A percentile compares a stretch with the other conserved stretches of the same genome.
Evolutionary conservation across 73 alveolate genomes (phyloP).

Genomic region (Urostyla sp.): DNA sequence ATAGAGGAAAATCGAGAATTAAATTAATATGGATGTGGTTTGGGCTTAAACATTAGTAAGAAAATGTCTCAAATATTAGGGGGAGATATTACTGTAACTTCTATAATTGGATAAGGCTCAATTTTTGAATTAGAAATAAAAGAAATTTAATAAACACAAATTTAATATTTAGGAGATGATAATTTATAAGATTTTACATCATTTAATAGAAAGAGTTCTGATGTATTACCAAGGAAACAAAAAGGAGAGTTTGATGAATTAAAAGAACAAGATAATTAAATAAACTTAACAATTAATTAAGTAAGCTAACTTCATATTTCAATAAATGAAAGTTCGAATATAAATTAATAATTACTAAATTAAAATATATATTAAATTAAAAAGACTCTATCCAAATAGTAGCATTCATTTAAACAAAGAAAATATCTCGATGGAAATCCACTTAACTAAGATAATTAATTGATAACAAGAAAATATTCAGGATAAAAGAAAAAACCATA

Average conservation of each 20-base stretch:
- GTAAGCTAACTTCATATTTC: no score
- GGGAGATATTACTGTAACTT: slow-evolving; percentile 17
- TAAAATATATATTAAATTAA: no score
- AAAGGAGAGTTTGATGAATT: no score
- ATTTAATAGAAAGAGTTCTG: neutral
- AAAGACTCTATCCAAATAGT: no score
- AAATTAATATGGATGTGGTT: slow-evolving; percentile 27
- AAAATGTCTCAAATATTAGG: slow-evolving; percentile 20
- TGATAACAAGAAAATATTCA: no score
- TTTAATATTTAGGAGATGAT: neutral
- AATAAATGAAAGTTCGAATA: no score
- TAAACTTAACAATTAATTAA: neutral
- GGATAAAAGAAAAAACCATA: no score
- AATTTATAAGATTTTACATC: neutral
- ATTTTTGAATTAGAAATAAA: neutral
- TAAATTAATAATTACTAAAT: no score
- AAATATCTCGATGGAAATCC: no score
- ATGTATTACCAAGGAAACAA: neutral
- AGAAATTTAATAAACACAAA: no score
- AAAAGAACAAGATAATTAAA: neutral
- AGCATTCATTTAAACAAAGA: no score
- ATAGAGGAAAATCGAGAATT: neutral
- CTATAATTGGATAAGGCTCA: slow-evolving; percentile 7
- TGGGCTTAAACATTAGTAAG: slow-evolving; percentile 14
- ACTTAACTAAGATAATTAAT: no score